Evolutionary conservation across 2,329 filamentous ascomycete genomes (phyloP), one percentile per base, ranked within the genome.

Genomic region (Cryphonectria nitschkei): DNA sequence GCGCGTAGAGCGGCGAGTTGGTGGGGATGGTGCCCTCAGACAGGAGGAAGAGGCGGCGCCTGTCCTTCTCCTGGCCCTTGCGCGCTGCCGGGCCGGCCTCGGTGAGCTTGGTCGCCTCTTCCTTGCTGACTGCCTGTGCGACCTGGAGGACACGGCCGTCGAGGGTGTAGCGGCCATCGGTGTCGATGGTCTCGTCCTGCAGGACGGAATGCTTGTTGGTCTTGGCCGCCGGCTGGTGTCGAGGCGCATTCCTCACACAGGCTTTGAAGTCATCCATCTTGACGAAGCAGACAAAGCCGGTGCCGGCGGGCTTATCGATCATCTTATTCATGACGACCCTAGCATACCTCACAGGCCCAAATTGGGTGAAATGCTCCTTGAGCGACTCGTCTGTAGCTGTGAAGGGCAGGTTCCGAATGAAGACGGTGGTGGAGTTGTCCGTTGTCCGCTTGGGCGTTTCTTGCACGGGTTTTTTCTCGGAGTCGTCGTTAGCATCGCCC

Each of bases 331-430:
- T 88, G 52, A 99, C 97, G 13, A 98, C 91, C 74, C 97, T 89
- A 6, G 95, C 96, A 79, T 98, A 99, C 52, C 95, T 89, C 54
- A 98, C 85, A n/a, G 87, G 87, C 37, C 96, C 97, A 77, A 99
- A 98, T 76, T 91, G 86, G n/a, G 85, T 84, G 78, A 99, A 99
- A 79, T 98, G 95, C 66, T 90, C 86, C 78, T 95, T 92, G 61
- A 99, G 88, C 65, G 89, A 87, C 67, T 94, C 91, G 76, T 99
- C 95, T 26, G 92, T 92, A 60, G 90, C 90, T 1, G 92, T 94
- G 80, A 97, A 99, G 0, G 97, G 95, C 16, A 99, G 84, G 78
- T 99, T 99, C 75, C 96, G 93, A 76, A 99, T 88, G 82, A 99
- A 99, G 19, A 98, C 81, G 0, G 95, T 98, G 50, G 89, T 89